Conservation (phyloP, 2,329 filamentous ascomycete genomes). For the Lasiodiplodia gonubiensis region DNA sequence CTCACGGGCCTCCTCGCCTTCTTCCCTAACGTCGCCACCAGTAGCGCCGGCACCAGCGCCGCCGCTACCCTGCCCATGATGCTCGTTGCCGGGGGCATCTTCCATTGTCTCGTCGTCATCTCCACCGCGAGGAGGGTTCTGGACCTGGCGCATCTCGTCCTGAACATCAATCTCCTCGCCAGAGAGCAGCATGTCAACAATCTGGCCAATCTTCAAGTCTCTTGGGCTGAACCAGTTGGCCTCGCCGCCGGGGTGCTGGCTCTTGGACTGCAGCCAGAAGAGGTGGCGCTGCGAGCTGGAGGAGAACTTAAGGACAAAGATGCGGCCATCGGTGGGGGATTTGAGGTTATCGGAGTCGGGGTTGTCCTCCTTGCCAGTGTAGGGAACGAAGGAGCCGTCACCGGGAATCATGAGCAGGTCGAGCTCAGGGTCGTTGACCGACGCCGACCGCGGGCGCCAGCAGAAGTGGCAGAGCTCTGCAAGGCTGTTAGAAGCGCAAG, state of each 20-base stretch:
- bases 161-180: constrained; percentile 86
- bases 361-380: constrained; percentile 61
- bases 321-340: constrained; percentile 76
- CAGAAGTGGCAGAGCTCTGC: constrained; percentile 94
- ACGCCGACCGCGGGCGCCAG: constrained; percentile 82
- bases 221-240: constrained; percentile 81
- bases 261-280: constrained; percentile 95
- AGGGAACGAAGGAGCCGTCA: constrained; percentile 86
- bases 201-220: constrained; percentile 84
- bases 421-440: constrained; percentile 75
- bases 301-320: constrained; percentile 91
- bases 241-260: constrained; percentile 73
- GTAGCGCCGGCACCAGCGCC: constrained; percentile 87
- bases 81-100: constrained; percentile 53
- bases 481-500: constrained; percentile 25
- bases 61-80: constrained; percentile 60
- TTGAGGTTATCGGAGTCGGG: constrained; percentile 65
- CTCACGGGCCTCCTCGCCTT: constrained; percentile 85
- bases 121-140: constrained; percentile 58
- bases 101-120: constrained; percentile 72
- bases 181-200: constrained; percentile 83
- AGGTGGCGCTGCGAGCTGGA: constrained; percentile 90
- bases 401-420: constrained; percentile 93
- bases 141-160: constrained; percentile 66
- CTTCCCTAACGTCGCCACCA: constrained; percentile 87